phyloP scores from a whole-genome alignment of 371 early-diverging fungal species.

The Actinomortierella wolfii region DNA sequence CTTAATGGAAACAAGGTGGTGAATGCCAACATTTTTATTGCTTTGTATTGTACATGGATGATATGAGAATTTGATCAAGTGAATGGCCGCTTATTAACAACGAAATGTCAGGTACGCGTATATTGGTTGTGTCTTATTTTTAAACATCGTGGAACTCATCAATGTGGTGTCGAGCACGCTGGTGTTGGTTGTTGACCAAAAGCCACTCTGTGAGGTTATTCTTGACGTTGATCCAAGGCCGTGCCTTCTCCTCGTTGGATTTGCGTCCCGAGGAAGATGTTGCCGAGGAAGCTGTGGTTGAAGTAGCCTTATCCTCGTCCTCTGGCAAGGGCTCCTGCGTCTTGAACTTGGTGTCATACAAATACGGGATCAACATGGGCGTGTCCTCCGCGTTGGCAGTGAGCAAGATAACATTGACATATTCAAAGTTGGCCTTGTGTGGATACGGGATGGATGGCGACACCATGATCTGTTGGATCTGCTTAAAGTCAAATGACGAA shows the following conservation, averaged over 20 bases:
- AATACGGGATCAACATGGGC: slow-evolving; percentile 65
- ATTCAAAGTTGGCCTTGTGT: slow-evolving; percentile 57
- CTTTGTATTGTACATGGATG: too few species aligned
- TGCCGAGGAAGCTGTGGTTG: neutral
- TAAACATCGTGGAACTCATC: slow-evolving; percentile 64
- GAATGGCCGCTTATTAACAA: too few species aligned
- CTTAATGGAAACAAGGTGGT: too few species aligned
- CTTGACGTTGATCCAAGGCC: slow-evolving; percentile 59
- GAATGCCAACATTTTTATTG: too few species aligned
- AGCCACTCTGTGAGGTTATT: slow-evolving; percentile 70
- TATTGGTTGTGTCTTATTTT: too few species aligned
- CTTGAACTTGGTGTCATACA: slow-evolving; percentile 57
- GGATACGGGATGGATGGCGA: slow-evolving; percentile 60
- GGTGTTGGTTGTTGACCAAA: slow-evolving; percentile 63
- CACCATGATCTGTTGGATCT: slow-evolving; percentile 67
- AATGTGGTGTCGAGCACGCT: slow-evolving; percentile 59
- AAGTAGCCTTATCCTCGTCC: slow-evolving; percentile 28
- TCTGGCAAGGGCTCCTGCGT: slow-evolving; percentile 50
- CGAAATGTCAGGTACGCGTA: too few species aligned
- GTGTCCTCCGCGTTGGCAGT: slow-evolving; percentile 49
- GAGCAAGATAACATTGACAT: slow-evolving; percentile 65
- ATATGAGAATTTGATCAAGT: too few species aligned
- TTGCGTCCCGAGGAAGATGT: slow-evolving; percentile 30
- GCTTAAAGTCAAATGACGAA: slow-evolving; percentile 55
- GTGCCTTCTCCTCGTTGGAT: slow-evolving; percentile 6